Conservation (phyloP, 371 early-diverging fungal species). For the Rhizopus sp. region DNA sequence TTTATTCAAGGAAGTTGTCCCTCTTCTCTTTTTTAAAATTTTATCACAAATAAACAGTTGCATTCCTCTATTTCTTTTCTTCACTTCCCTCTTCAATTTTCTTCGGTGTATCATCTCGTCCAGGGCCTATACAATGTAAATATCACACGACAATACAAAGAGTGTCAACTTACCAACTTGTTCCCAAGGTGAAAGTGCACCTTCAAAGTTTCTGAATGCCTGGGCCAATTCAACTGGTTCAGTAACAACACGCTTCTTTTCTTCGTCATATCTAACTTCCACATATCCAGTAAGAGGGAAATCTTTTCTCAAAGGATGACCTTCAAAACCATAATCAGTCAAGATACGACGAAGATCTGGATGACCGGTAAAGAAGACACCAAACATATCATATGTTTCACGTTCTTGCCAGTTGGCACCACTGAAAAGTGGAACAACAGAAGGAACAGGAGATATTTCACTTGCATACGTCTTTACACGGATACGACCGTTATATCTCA, state of each 20-base stretch:
- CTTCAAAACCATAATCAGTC: constrained; percentile 98
- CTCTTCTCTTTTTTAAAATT: background rate
- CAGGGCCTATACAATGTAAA: constrained; percentile 30
- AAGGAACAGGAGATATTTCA: constrained; percentile 92
- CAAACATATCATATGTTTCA: constrained; percentile 98
- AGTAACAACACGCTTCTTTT: constrained; percentile 94
- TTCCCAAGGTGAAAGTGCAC: constrained; percentile 87
- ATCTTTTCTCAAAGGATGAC: constrained; percentile 97
- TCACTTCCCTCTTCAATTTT: constrained; percentile 27
- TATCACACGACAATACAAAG: background rate
- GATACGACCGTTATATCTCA: constrained; percentile 90
- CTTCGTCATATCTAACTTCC: constrained; percentile 96
- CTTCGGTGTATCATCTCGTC: constrained; percentile 55
- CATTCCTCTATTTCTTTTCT: constrained; percentile 40
- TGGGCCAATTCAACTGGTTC: constrained; percentile 97
- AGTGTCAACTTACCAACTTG: constrained; percentile 62
- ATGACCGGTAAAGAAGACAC: constrained; percentile 93
- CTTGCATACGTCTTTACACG: constrained; percentile 96
- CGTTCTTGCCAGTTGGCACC: constrained; percentile 98
- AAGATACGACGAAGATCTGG: constrained; percentile 97
- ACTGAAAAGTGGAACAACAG: constrained; percentile 70
- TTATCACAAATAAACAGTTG: constrained; percentile 7
- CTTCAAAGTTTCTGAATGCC: constrained; percentile 94
- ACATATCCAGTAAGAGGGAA: constrained; percentile 97
- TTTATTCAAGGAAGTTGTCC: background rate